A percentile compares a stretch with the other conserved stretches of the same genome.
These are phyloP conservation scores for Stenogyne calaminthoides DNA, from an alignment of 305 asterid genomes.

Conservation along the genomic window DNA sequence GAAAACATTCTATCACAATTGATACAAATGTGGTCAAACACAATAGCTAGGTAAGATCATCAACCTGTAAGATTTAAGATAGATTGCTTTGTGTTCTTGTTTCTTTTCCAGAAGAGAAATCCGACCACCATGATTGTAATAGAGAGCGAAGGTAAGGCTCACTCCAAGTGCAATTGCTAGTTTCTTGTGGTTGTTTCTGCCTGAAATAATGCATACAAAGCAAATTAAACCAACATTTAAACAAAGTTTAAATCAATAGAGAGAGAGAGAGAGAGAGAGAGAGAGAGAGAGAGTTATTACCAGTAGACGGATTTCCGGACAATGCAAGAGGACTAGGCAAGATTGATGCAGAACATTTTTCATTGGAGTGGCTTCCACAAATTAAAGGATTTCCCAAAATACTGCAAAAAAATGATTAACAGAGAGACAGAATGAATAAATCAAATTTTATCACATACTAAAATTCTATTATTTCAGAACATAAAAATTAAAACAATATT, in stretches of 20 bases:
- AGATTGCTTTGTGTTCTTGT: conserved; percentile 54
- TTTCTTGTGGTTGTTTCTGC: conserved; percentile 53
- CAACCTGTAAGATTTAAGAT: conserved; percentile 62
- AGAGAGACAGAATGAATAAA: too few species aligned
- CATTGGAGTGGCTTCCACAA: conserved; percentile 70
- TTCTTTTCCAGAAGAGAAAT: conserved; percentile 58
- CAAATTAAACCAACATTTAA: not conserved
- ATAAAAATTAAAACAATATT: conserved; percentile 6
- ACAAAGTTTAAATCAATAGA: not conserved
- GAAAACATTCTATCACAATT: not conserved
- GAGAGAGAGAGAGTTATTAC: conserved; percentile 35
- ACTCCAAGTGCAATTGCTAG: conserved; percentile 76
- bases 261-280: too few species aligned
- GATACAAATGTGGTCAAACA: not conserved
- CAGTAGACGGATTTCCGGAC: conserved; percentile 55
- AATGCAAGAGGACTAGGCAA: conserved; percentile 58
- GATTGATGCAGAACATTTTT: conserved; percentile 64
- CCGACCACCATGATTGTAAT: conserved; percentile 42
- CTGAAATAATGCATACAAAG: conserved; percentile 34
- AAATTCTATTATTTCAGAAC: not conserved
- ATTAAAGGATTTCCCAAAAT: conserved; percentile 80
- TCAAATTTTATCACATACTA: conserved; percentile 6
- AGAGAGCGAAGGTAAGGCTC: conserved; percentile 56
- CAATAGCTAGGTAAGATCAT: conserved; percentile 9
- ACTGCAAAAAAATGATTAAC: too few species aligned